Base-by-base conservation (phyloP, 139 green algal species). In the Raphidocelis subcapitata region DNA sequence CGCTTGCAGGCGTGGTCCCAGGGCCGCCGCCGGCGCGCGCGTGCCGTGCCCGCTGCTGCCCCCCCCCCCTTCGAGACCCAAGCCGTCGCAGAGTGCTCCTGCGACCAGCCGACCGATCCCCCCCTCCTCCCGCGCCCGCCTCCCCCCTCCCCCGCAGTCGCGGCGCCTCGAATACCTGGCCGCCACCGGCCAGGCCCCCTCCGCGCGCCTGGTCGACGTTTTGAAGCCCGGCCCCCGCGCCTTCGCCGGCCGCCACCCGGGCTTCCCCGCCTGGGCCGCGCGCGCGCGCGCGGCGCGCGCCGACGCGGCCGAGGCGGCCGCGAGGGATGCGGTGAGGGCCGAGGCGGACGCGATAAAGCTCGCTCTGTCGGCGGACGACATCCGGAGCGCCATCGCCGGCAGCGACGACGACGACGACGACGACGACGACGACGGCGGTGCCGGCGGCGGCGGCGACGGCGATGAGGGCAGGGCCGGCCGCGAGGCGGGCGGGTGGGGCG, bases 111-210 rank as follows among this genome's bases (percentile, higher is more conserved):
- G 41, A 8, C 41, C 41, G 8, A 49, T 49, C 12, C 8, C 8
- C 41, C 41, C 41, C 41, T 49, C 41, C 41, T 49, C 41, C 12
- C 41, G 8, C 41, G 8, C 41, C 8, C 41, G 12, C 8, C 8
- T 49, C 41, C 41, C 41, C 8, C 41, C 41, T 12, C 41, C 41
- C 12, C 41, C 41, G 8, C 56, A 74, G 52, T 47, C 79, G 65
- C 55, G 70, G 31, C 65, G 81, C 20, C 61, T 87, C 12, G 81
- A 87, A 77, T 87, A 74, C 67, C 62, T 87, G 36, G 66, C 74
- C 3, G 2, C 76, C 26, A 82, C 70, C 8, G 74, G 77, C 12
- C 55, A 47, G 10, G 46, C 49, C 23, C 23, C 24, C 5, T 8
- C 12, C 5, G 24, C 18, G 24, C 23, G 24, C 10, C 54, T 61